A percentile compares a stretch with the other conserved stretches of the same genome.
These are phyloP conservation scores for Russula abietina DNA, from an alignment of 768 basidiomycete species.

Conservation along the genomic window DNA sequence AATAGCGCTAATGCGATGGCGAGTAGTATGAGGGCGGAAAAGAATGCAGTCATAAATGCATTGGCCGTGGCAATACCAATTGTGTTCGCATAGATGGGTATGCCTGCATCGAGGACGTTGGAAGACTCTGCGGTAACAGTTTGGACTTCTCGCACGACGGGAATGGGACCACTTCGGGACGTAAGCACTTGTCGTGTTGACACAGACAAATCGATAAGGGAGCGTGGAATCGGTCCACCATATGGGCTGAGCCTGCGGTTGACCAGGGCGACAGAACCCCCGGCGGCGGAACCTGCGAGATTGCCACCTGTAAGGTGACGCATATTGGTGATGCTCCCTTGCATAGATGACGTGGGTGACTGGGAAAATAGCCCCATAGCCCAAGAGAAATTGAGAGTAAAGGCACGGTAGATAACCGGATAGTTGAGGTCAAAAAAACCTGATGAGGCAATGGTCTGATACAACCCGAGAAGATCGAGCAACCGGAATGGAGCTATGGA, in stretches of 20 bases:
- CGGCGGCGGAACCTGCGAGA: slow-evolving; percentile 52
- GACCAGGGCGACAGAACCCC: slow-evolving; percentile 65
- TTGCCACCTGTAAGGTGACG: slow-evolving; percentile 76
- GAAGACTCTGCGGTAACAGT: slow-evolving; percentile 56
- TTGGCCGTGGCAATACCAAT: slow-evolving; percentile 78
- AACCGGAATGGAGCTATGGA: slow-evolving; percentile 68
- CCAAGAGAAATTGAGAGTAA: slow-evolving; percentile 86
- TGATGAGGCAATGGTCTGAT: slow-evolving; percentile 77
- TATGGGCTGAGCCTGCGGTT: slow-evolving; percentile 80
- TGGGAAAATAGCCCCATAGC: slow-evolving; percentile 65
- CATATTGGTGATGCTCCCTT: slow-evolving; percentile 75
- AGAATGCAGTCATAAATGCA: slow-evolving; percentile 86
- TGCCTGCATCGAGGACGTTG: slow-evolving; percentile 69
- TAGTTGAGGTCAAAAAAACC: slow-evolving; percentile 83
- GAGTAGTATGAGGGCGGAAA: slow-evolving; percentile 61
- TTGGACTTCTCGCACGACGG: slow-evolving; percentile 41
- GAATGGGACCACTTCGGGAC: slow-evolving; percentile 3
- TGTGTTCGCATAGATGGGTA: slow-evolving; percentile 77
- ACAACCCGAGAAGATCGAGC: slow-evolving; percentile 75
- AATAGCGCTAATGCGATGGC: slow-evolving; percentile 52
- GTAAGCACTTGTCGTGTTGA: background rate
- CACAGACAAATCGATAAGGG: slow-evolving; percentile 24
- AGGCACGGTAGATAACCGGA: slow-evolving; percentile 75
- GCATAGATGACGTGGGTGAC: slow-evolving; percentile 52
- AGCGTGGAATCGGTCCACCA: slow-evolving; percentile 35